phyloP scores from a whole-genome alignment of 192 early-diverging fungal genomes.

The Funneliformis mosseae region DNA sequence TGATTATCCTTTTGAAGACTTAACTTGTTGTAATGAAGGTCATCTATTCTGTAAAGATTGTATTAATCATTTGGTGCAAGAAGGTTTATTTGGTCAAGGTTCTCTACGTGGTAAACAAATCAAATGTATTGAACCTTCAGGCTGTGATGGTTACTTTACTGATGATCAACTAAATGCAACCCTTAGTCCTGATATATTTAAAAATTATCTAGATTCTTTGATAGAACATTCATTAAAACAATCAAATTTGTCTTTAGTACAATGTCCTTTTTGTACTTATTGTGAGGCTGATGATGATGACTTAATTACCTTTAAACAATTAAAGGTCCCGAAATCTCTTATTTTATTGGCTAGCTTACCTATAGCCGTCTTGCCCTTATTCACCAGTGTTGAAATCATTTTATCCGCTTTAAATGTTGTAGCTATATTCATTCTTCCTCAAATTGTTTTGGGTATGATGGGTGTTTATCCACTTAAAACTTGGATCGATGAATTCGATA shows the following conservation, averaged over 20 bases:
- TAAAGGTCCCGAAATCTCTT: conserved; percentile 16
- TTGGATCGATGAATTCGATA: conserved; percentile 21
- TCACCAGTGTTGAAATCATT: conserved; percentile 6
- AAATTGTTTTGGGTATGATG: conserved; percentile 8
- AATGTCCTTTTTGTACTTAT: conserved; percentile 43
- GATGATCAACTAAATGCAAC: conserved; percentile 26
- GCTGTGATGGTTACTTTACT: conserved; percentile 39
- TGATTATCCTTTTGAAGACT: conserved; percentile 49
- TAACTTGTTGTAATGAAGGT: conserved; percentile 45
- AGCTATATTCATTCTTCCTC: conserved; percentile 22
- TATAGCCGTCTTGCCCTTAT: conserved; percentile 26
- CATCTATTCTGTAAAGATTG: conserved; percentile 50
- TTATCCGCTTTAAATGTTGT: conserved; percentile 12
- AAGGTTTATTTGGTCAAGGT: conserved; percentile 51
- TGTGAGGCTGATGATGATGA: conserved; percentile 41
- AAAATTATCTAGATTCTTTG: conserved; percentile 36
- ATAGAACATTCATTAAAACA: conserved; percentile 35
- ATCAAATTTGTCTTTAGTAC: conserved; percentile 24
- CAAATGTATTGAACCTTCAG: conserved; percentile 37
- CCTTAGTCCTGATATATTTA: conserved; percentile 37
- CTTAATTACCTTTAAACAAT: conserved; percentile 5
- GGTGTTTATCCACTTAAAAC: conserved; percentile 18
- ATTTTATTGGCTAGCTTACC: conserved; percentile 30
- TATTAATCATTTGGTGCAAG: conserved; percentile 43
- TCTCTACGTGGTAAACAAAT: conserved; percentile 38